Evolutionary conservation across 805 yeast species (phyloP), one percentile per base, ranked within the genome.

Genomic region (Grigorovia transvaalensis): DNA sequence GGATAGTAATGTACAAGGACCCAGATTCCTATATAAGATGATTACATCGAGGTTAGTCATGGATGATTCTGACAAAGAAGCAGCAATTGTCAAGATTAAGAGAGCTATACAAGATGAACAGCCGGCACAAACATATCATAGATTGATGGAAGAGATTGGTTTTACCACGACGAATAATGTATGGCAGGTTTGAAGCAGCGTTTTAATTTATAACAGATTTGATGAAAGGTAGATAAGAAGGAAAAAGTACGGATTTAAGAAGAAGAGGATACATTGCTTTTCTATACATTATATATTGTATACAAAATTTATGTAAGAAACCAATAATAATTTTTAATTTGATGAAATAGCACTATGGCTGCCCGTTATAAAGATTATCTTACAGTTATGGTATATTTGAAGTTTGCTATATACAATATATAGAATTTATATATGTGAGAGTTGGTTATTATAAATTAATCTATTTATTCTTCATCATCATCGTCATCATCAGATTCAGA

Each of bases 121-220:
- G 54, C 74, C 84, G 38, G 51, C 62, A 29, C 95, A 86, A 63
- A 85, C 84, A 33, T 85, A 88, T 67, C 86, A 86, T 63, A 81
- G 95, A 57, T 73, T 93, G 52, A 79, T 89, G 77, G 98, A 91
- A 58, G 98, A 91, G 67, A 91, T 89, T 56, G 97, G 97, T 5
- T 70, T 90, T 47, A 33, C 48, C 9, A 42, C 38, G 9, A 29
- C 47, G 2, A 45, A 38, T 38, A 45, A 38, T 38, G 2, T 38
- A 7, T 38, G 42, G 42, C 17, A 38, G 15, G 4, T 38, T 38
- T 38, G 27, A 23, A 38, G 4, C 3, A 23, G 27, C 6, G 27
- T 23, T 23, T 23, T 23, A 4, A 23, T 23, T 3, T 23, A 23
- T 23, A 4, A 23, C 27, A 23, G 27, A 23, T 4, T 23, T 23